Evolutionary conservation across 305 asterid genomes (phyloP).

Genomic region (Withania somnifera): DNA sequence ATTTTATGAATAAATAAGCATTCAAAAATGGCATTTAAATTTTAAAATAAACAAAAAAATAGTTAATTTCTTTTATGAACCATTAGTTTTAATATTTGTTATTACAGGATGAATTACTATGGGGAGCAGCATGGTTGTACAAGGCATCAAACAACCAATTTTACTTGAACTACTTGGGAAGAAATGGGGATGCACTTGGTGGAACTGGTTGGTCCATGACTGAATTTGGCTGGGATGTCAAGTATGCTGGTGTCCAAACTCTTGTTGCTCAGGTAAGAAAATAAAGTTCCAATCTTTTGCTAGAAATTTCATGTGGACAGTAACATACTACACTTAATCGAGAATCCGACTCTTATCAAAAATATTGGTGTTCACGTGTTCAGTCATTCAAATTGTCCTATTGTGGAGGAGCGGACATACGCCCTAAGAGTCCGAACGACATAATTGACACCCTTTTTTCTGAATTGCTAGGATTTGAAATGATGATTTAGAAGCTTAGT

Average conservation of each 20-base stretch:
- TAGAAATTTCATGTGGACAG: background rate
- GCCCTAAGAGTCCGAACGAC: background rate
- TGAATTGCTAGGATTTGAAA: background rate
- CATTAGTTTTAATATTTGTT: background rate
- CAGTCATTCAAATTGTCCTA: background rate
- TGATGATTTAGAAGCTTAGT: background rate
- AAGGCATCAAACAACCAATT: slow-evolving; percentile 68
- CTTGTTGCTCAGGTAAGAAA: slow-evolving; percentile 71
- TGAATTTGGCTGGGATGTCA: slow-evolving; percentile 98
- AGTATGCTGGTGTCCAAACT: slow-evolving; percentile 93
- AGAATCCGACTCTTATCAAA: background rate
- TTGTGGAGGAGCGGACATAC: background rate
- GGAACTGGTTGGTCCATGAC: slow-evolving; percentile 99
- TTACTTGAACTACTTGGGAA: slow-evolving; percentile 76
- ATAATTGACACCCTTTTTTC: background rate
- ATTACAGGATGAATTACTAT: slow-evolving; percentile 78
- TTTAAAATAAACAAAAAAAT: no score
- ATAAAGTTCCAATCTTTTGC: background rate
- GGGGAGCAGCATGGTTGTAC: slow-evolving; percentile 99
- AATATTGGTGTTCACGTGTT: background rate
- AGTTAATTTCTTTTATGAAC: background rate
- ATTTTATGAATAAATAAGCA: no score
- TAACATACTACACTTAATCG: background rate
- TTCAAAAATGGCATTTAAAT: no score
- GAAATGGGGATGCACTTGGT: slow-evolving; percentile 79